Evolutionary conservation across 1,284 basidiomycete genomes (phyloP).

Genomic region (Ganoderma boninense): DNA sequence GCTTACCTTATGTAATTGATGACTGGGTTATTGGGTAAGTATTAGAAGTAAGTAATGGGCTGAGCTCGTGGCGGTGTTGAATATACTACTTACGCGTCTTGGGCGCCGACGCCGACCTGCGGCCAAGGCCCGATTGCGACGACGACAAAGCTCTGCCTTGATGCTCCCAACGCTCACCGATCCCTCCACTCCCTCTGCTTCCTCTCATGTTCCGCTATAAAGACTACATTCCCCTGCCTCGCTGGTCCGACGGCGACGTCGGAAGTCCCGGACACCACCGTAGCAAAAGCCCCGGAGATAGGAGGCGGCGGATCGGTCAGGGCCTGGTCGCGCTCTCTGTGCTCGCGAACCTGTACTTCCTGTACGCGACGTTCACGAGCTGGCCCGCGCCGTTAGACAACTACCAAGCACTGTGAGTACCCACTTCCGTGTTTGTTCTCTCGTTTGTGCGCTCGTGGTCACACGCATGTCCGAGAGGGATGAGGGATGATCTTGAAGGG

Average conservation of each 20-base stretch:
- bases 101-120: neutral
- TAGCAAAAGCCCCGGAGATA: slow-evolving; percentile 18
- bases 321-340: slow-evolving; percentile 22
- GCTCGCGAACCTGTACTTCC: slow-evolving; percentile 24
- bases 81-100: neutral
- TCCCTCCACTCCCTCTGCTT: slow-evolving; percentile 6
- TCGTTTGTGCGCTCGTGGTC: neutral
- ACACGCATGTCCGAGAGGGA: neutral
- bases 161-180: neutral
- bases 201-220: slow-evolving; percentile 25
- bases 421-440: neutral
- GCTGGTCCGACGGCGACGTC: slow-evolving; percentile 15
- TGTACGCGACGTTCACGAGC: slow-evolving; percentile 13
- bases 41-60: neutral
- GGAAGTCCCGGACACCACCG: slow-evolving; percentile 14
- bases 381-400: slow-evolving; percentile 33
- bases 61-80: neutral
- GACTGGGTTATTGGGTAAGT: no score
- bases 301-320: slow-evolving; percentile 17
- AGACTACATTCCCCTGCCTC: slow-evolving; percentile 27
- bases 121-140: neutral
- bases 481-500: neutral
- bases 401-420: slow-evolving; percentile 35
- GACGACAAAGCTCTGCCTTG: neutral
- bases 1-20: no score